Percentiles rank a stretch among this genome's conserved stretches.
Evolutionary conservation across 2,329 filamentous ascomycete genomes (phyloP).

Genomic region (Claviceps sp.): DNA sequence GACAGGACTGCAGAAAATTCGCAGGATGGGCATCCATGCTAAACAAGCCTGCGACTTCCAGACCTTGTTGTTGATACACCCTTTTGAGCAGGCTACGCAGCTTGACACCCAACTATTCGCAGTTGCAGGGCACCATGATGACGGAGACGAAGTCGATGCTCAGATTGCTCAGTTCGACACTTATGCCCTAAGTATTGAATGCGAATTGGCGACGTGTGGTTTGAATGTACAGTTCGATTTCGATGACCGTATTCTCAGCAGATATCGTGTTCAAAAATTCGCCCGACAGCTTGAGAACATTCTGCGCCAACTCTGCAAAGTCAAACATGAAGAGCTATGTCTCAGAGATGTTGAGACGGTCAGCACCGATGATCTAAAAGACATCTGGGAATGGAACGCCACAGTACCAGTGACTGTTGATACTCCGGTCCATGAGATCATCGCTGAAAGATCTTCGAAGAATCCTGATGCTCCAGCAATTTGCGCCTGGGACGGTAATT

Average conservation of each 20-base stretch:
- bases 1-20: slow-evolving; percentile 17
- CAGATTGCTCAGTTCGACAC: slow-evolving; percentile 1
- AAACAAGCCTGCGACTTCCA: slow-evolving; percentile 9
- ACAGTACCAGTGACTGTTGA: slow-evolving; percentile 1
- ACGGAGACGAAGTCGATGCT: background rate
- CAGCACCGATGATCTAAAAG: slow-evolving; percentile 3
- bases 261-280: background rate
- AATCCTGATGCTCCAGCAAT: slow-evolving; percentile 6
- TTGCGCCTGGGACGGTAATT: slow-evolving; percentile 24
- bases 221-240: background rate
- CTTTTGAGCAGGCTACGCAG: background rate
- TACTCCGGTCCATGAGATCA: slow-evolving; percentile 5
- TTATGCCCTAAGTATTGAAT: slow-evolving; percentile 2
- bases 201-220: background rate
- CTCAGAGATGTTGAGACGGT: background rate
- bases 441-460: background rate
- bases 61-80: slow-evolving; percentile 6
- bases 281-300: slow-evolving; percentile 2
- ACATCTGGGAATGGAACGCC: slow-evolving; percentile 6
- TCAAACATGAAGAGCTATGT: background rate
- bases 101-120: background rate
- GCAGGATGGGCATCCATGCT: slow-evolving; percentile 5
- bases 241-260: background rate
- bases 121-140: background rate
- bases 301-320: background rate